Evolutionary conservation across 2,329 filamentous ascomycete species (phyloP).

Genomic region (Ophiobolus disseminans): DNA sequence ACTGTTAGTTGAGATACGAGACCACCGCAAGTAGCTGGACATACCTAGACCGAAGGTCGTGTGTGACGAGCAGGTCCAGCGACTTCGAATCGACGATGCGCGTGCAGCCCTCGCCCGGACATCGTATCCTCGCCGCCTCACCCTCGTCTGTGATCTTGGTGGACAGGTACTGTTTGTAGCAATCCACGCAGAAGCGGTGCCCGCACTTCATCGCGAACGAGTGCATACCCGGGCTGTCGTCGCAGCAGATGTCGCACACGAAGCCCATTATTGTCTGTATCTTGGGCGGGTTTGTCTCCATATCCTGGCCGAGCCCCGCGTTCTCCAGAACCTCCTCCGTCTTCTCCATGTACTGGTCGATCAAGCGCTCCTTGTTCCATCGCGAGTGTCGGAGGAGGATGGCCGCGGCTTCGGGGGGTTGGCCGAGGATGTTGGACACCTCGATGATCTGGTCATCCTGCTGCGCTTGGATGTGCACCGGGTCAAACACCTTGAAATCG

Average conservation of each 20-base stretch:
- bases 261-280: constrained; percentile 78
- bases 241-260: constrained; percentile 93
- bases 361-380: constrained; percentile 95
- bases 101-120: constrained; percentile 84
- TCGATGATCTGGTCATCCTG: constrained; percentile 88
- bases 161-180: constrained; percentile 87
- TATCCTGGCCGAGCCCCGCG: constrained; percentile 74
- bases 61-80: constrained; percentile 74
- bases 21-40: constrained; percentile 16
- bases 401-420: constrained; percentile 86
- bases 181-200: constrained; percentile 90
- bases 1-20: constrained; percentile 16
- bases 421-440: constrained; percentile 88
- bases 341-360: constrained; percentile 95
- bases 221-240: constrained; percentile 77
- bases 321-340: constrained; percentile 80
- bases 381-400: constrained; percentile 87
- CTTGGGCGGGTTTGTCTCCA: constrained; percentile 61
- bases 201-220: constrained; percentile 95
- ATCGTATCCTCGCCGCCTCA: constrained; percentile 93
- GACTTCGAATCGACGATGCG: constrained; percentile 91
- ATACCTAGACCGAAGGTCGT: constrained; percentile 63
- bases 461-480: constrained; percentile 80
- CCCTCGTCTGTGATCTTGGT: constrained; percentile 97
- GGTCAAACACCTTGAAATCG: constrained; percentile 80